Evolutionary conservation across 108 stramenopile species (phyloP).

Genomic region (Nitzschia sp.): DNA sequence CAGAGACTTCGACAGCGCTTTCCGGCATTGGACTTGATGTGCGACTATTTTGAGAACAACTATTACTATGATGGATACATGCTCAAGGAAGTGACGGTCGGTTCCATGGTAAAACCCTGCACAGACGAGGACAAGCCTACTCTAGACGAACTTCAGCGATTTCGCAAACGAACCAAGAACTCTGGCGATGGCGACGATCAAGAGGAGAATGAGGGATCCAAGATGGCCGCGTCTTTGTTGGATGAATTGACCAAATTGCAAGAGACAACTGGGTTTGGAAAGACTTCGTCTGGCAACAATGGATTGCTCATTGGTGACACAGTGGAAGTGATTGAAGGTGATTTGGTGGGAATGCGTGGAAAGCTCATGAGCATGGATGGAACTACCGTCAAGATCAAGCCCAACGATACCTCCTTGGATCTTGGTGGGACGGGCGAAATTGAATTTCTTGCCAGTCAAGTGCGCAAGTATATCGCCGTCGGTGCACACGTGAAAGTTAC

Average conservation of each 20-base stretch:
- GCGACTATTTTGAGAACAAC: slow-evolving; percentile 89
- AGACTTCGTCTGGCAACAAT: slow-evolving; percentile 44
- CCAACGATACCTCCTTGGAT: slow-evolving; percentile 64
- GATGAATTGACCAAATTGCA: slow-evolving; percentile 87
- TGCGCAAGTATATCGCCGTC: slow-evolving; percentile 91
- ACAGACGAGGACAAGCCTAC: slow-evolving; percentile 90
- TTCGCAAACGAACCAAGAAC: slow-evolving; percentile 67
- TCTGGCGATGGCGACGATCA: slow-evolving; percentile 66
- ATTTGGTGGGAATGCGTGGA: slow-evolving; percentile 92
- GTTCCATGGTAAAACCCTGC: slow-evolving; percentile 85
- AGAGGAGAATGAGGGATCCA: slow-evolving; percentile 85
- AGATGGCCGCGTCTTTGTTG: slow-evolving; percentile 78
- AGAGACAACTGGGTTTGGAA: slow-evolving; percentile 72
- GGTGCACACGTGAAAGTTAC: slow-evolving; percentile 97
- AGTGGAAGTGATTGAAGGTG: slow-evolving; percentile 93
- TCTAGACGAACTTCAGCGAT: slow-evolving; percentile 91
- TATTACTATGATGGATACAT: slow-evolving; percentile 94
- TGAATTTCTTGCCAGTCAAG: slow-evolving; percentile 87
- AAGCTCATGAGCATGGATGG: slow-evolving; percentile 89
- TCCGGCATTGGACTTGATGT: slow-evolving; percentile 75
- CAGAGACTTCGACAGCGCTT: slow-evolving; percentile 65
- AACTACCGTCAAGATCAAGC: slow-evolving; percentile 90
- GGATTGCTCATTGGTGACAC: slow-evolving; percentile 92
- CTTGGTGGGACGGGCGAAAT: slow-evolving; percentile 84
- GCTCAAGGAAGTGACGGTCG: slow-evolving; percentile 92